A percentile compares a stretch with the other conserved stretches of the same genome.
Evolutionary conservation across 1,139 yeast genomes (phyloP).

Genomic region (Blastobotrys ciferrii): DNA sequence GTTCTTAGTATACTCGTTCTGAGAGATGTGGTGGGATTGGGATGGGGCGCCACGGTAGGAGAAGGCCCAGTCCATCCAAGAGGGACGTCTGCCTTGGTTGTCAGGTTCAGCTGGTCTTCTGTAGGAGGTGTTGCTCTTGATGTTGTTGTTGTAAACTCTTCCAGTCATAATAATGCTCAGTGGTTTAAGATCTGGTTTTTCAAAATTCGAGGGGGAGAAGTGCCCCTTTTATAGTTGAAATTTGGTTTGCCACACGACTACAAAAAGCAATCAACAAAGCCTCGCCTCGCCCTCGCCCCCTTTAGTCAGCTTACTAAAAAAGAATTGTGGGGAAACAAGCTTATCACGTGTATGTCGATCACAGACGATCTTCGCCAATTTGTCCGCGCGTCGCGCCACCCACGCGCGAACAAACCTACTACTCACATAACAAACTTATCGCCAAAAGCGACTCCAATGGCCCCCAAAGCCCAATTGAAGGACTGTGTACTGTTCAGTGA

Average conservation of each 20-base stretch:
- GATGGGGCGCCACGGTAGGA: background rate
- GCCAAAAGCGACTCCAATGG: no score
- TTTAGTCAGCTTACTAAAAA: background rate
- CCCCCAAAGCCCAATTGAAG: no score
- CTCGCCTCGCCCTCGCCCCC: background rate
- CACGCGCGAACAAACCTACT: no score
- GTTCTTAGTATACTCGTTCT: slow-evolving; percentile 7
- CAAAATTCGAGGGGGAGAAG: background rate
- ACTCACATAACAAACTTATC: no score
- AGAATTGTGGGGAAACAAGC: background rate
- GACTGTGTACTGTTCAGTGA: no score
- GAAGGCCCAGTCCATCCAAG: slow-evolving; percentile 6
- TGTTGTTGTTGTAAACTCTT: background rate
- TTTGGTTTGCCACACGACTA: background rate
- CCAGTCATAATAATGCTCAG: background rate
- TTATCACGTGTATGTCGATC: background rate
- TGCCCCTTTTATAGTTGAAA: slow-evolving; percentile 4
- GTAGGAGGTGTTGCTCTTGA: slow-evolving; percentile 4
- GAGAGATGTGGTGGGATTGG: slow-evolving; percentile 3
- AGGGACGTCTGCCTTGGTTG: background rate
- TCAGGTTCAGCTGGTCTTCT: slow-evolving; percentile 5
- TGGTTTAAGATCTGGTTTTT: background rate
- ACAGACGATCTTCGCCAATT: background rate
- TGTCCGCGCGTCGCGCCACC: background rate
- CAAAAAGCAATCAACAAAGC: background rate